phyloP scores from a whole-genome alignment of 208 protist species.

The Novymonas esmeraldas region DNA sequence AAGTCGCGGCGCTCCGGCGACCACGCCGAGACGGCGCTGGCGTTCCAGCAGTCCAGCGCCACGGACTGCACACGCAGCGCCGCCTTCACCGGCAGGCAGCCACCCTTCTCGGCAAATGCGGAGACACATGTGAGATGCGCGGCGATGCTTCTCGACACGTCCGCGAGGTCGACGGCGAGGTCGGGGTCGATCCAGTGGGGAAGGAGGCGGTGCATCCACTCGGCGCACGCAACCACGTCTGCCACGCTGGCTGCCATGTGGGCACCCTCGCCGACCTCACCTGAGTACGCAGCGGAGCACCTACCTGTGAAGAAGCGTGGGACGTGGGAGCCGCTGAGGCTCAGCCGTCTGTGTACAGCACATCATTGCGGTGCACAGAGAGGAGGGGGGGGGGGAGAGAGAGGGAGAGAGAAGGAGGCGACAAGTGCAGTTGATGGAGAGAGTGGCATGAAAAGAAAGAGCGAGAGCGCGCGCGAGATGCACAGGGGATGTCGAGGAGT shows the following conservation, averaged over 20 bases:
- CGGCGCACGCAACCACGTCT: conserved; percentile 1
- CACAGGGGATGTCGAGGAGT: no score
- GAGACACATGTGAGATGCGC: background rate
- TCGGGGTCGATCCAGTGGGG: conserved; percentile 9
- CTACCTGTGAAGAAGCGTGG: no score
- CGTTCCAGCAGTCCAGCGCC: conserved; percentile 64
- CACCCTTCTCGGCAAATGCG: background rate
- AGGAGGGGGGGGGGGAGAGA: background rate
- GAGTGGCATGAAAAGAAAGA: no score
- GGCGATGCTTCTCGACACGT: background rate
- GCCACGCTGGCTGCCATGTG: background rate
- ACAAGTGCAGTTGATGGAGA: no score
- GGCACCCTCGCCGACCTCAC: no score
- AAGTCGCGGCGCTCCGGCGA: conserved; percentile 19
- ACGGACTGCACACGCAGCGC: conserved; percentile 42
- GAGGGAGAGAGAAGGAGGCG: no score
- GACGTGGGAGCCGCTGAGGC: no score
- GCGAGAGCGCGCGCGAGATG: no score
- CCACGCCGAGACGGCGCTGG: conserved; percentile 38
- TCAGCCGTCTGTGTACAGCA: no score
- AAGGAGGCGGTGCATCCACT: conserved; percentile 6
- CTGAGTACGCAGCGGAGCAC: no score
- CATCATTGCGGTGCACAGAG: background rate
- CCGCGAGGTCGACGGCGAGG: background rate
- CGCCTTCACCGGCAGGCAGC: conserved; percentile 42